Base-by-base conservation (phyloP, 2,329 filamentous ascomycete species). In the Phyllosticta paracitricarpa region DNA sequence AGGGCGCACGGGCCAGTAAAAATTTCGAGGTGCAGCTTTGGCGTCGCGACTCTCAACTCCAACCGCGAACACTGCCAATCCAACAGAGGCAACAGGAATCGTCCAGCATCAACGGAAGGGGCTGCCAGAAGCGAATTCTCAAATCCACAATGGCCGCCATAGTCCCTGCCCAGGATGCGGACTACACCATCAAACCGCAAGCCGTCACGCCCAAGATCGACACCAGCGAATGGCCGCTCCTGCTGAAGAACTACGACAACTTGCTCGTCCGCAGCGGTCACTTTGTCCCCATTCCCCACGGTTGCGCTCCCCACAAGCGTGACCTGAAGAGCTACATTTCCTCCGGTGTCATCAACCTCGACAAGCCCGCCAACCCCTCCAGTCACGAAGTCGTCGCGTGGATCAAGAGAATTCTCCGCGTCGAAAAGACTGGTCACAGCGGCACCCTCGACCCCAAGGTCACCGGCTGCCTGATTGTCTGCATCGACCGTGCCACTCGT, bases 301-400 rank as follows among this genome's bases (percentile, higher is more conserved):
- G 94, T 72, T 95, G 89, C 80, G 86, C 89, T 65, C 94, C 94
- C 61, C 81, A 95, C 73, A 92, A 91, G 78, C 89, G 94, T 76
- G 93, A 97, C 76, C 84, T 99, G 73, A 97, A 97, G 82, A 91
- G 89, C 66, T 99, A 97, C 80, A 87, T 99, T 75, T 93, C 89
- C 76, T 96, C 91, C 66, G 94, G 94, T 79, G 93, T 99, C 63
- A 97, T 99, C 79, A 99, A 99, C 81, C 87, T 97, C 69, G 90
- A 95, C 80, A 96, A 96, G 81, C 94, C 93, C 62, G 95, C 92
- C 59, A 99, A 99, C 81, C 93, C 93, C 60, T 97, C 92, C 68
- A 94, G 89, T 72, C 94, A 99, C 83, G 94, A 99, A 82, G 94
- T 99, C 67, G 94, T 99, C 72, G 93, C 94, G 67, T 99, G 94